A percentile compares a stretch with the other conserved stretches of the same genome.
Evolutionary conservation across 2,329 filamentous ascomycete genomes (phyloP).

Genomic region (Chalaropsis ovoidea): DNA sequence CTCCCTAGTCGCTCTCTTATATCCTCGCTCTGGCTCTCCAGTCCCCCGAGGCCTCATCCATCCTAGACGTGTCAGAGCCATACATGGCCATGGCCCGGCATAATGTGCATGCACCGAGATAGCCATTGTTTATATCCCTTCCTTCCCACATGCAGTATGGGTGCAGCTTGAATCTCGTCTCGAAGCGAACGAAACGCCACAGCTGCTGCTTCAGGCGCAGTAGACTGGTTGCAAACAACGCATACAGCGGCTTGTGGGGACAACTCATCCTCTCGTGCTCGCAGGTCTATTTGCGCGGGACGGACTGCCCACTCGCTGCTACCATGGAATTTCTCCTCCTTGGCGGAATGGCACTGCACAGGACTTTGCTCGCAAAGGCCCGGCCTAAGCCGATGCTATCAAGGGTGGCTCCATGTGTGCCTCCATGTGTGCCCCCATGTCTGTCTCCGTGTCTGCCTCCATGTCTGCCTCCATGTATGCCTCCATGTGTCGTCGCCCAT

Average conservation of each 20-base stretch:
- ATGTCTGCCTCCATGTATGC: not conserved
- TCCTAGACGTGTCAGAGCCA: not conserved
- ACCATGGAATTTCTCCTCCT: not conserved
- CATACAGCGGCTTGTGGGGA: constrained; percentile 1
- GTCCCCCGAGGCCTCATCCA: not conserved
- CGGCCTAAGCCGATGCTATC: not conserved
- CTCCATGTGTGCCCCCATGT: not conserved
- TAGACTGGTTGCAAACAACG: not conserved
- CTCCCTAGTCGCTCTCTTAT: not conserved
- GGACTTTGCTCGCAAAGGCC: not conserved
- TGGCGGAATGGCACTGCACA: not conserved
- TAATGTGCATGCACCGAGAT: constrained; percentile 3
- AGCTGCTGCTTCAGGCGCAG: not conserved
- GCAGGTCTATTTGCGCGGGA: not conserved
- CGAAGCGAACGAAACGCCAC: constrained; percentile 10
- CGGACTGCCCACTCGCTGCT: not conserved
- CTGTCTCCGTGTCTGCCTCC: not conserved
- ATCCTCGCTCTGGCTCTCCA: not conserved
- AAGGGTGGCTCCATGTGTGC: not conserved
- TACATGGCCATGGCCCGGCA: not conserved
- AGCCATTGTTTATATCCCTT: constrained; percentile 2
- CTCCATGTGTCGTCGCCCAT: too few relatives aligned
- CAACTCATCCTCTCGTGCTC: not conserved
- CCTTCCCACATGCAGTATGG: not conserved
- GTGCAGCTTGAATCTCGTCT: constrained; percentile 12